phyloP scores from a whole-genome alignment of 2,329 filamentous ascomycete species.

The Diaporthe sp. region DNA sequence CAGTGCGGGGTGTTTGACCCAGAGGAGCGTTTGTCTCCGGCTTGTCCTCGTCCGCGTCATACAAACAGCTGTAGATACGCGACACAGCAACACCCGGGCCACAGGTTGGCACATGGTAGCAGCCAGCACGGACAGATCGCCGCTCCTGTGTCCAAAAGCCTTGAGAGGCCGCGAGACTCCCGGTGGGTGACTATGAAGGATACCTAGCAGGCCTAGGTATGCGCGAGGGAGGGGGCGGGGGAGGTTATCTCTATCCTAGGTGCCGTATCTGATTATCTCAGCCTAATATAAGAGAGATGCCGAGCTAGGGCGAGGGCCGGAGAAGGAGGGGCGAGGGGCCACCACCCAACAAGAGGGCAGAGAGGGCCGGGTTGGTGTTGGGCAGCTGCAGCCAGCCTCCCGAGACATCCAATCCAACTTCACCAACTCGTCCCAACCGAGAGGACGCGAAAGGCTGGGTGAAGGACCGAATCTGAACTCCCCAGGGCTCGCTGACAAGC shows the following conservation, averaged over 20 bases:
- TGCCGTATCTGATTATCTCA: neutral
- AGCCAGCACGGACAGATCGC: neutral
- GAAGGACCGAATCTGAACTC: neutral
- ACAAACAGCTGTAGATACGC: neutral
- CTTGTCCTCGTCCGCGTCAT: neutral
- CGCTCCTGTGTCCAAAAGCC: neutral
- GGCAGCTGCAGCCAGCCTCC: conserved; percentile 18
- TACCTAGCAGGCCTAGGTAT: neutral
- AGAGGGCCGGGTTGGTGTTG: neutral
- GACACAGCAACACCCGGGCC: neutral
- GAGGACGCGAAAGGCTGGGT: neutral
- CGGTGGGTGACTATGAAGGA: neutral
- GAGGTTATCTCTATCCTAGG: neutral
- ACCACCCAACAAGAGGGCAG: neutral
- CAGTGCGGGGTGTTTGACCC: conserved; percentile 23
- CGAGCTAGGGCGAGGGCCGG: conserved; percentile 1
- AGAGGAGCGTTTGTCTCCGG: neutral
- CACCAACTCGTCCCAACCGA: neutral
- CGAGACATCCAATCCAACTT: conserved; percentile 22
- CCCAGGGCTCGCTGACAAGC: conserved; percentile 13
- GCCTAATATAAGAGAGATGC: neutral
- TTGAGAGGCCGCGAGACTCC: neutral
- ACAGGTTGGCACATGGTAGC: neutral
- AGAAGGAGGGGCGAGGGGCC: neutral
- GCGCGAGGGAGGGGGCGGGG: neutral